Evolutionary conservation across 441 rosid species (phyloP).

Genomic region (Populus trichocarpa): DNA sequence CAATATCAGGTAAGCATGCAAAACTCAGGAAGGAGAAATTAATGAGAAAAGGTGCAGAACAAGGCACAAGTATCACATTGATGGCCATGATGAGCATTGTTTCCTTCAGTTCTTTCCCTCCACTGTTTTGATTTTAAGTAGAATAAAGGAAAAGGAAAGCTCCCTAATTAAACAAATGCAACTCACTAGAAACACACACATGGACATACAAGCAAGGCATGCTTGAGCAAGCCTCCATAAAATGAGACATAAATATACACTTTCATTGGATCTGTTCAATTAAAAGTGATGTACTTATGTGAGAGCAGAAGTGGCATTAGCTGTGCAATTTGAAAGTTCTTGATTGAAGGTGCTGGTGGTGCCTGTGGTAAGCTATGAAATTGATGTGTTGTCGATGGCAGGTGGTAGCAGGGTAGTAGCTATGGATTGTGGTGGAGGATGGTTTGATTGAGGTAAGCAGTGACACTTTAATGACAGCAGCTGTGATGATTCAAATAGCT

Average conservation of each 20-base stretch:
- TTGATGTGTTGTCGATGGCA: neutral
- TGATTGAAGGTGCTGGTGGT: neutral
- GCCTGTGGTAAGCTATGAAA: neutral
- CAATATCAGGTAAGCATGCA: slow-evolving; percentile 19
- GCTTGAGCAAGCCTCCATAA: neutral
- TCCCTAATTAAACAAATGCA: neutral
- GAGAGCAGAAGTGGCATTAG: neutral
- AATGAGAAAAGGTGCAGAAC: neutral
- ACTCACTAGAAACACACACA: neutral
- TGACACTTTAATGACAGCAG: neutral
- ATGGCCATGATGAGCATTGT: neutral
- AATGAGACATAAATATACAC: neutral
- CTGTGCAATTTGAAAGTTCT: neutral
- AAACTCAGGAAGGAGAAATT: neutral
- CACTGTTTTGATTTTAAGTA: neutral
- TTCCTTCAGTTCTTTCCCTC: neutral
- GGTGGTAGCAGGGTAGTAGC: neutral
- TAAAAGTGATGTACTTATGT: neutral
- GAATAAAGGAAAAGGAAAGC: neutral
- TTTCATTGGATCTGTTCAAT: neutral
- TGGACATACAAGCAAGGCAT: neutral
- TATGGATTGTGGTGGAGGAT: neutral
- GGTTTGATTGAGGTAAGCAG: neutral
- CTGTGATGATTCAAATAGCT: neutral
- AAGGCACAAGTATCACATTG: neutral